phyloP scores from a whole-genome alignment of 1,284 basidiomycete genomes.

The Coniferiporia weirii region DNA sequence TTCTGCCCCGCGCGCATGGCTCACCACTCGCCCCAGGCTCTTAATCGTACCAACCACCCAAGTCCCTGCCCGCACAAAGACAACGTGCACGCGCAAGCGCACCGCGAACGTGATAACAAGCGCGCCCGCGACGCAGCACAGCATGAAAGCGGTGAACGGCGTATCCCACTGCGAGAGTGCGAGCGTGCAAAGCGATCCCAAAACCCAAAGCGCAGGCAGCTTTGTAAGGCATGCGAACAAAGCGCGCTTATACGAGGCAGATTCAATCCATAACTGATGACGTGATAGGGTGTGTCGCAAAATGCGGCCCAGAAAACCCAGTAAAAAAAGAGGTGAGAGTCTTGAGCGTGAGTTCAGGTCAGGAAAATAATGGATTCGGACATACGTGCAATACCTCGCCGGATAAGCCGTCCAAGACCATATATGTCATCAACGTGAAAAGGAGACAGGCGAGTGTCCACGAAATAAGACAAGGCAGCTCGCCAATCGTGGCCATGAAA shows the following conservation, averaged over 20 bases:
- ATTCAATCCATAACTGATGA: conserved; percentile 10
- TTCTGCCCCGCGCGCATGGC: no score
- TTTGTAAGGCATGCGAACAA: conserved; percentile 14
- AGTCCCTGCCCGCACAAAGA: background rate
- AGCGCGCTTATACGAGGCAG: conserved; percentile 8
- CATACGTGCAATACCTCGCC: conserved; percentile 16
- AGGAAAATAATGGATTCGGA: background rate
- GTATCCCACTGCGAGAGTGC: conserved; percentile 10
- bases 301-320: background rate
- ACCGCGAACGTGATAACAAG: conserved; percentile 6
- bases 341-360: background rate
- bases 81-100: background rate
- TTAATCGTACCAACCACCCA: background rate
- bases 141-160: conserved; percentile 7
- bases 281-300: background rate
- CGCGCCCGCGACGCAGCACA: background rate
- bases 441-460: conserved; percentile 16
- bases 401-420: conserved; percentile 11
- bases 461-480: conserved; percentile 1
- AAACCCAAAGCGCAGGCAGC: conserved; percentile 12
- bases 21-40: background rate
- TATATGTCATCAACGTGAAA: conserved; percentile 13
- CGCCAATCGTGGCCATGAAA: conserved; percentile 3
- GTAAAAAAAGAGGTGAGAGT: background rate
- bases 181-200: conserved; percentile 11